Conservation (phyloP, 2,329 filamentous ascomycete genomes). For the Pseudogymnoascus sp. region DNA sequence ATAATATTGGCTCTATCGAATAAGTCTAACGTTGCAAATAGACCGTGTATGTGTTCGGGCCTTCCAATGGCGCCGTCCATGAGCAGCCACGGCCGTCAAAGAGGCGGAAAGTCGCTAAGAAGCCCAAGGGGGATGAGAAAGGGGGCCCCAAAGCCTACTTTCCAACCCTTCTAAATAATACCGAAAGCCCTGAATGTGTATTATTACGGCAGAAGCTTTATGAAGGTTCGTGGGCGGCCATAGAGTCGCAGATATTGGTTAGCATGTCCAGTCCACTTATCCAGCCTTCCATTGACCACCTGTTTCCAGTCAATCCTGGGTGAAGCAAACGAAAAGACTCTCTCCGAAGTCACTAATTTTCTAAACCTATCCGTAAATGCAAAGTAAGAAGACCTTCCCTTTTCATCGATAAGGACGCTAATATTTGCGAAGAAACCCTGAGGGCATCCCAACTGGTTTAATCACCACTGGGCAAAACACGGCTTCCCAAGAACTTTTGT, state of each 20-base stretch:
- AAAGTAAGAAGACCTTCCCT: conserved; percentile 20
- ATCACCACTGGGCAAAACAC: conserved; percentile 74
- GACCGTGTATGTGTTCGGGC: conserved; percentile 57
- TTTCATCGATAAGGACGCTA: background rate
- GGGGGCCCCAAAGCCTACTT: conserved; percentile 30
- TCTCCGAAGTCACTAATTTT: conserved; percentile 52
- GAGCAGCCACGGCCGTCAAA: conserved; percentile 32
- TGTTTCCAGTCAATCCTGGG: conserved; percentile 45
- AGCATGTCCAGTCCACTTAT: conserved; percentile 34
- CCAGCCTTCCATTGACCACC: conserved; percentile 13
- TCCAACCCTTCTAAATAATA: conserved; percentile 46
- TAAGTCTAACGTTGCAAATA: conserved; percentile 26
- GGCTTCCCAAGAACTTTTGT: conserved; percentile 67
- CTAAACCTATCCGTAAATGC: conserved; percentile 33
- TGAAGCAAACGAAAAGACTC: conserved; percentile 53
- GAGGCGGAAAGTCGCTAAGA: conserved; percentile 29
- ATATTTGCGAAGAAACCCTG: background rate
- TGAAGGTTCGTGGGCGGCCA: conserved; percentile 54
- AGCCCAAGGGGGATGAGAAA: conserved; percentile 11
- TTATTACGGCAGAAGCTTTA: conserved; percentile 53
- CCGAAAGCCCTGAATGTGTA: conserved; percentile 43
- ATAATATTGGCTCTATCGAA: background rate
- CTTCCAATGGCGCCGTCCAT: conserved; percentile 35
- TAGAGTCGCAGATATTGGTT: conserved; percentile 51
- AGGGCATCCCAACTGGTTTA: conserved; percentile 58